Evolutionary conservation across 1,139 yeast genomes (phyloP).

Genomic region (Lodderomyces parapsilosis): DNA sequence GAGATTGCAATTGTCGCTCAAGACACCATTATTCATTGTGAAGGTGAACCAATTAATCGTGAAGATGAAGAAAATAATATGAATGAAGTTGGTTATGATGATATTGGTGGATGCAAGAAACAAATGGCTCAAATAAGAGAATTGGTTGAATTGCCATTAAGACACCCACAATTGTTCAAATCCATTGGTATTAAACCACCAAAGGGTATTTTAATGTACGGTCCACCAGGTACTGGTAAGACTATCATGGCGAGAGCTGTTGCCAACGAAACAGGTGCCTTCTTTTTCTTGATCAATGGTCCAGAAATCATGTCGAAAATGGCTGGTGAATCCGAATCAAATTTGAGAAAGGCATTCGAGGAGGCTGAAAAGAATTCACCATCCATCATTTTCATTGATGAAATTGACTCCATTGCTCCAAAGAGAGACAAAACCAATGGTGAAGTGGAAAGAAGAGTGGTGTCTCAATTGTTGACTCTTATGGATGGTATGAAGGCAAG

Average conservation of each 20-base stretch:
- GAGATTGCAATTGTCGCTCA: conserved; percentile 98
- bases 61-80: conserved; percentile 97
- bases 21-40: conserved; percentile 97
- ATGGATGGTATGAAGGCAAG: conserved; percentile 99
- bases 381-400: conserved; percentile 95
- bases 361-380: conserved; percentile 99
- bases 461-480: conserved; percentile 90
- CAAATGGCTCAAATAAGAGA: conserved; percentile 99
- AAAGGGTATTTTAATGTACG: conserved; percentile 94
- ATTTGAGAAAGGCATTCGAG: conserved; percentile 95
- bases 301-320: conserved; percentile 99
- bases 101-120: conserved; percentile 97
- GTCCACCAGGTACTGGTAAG: conserved; percentile 99
- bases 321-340: conserved; percentile 99
- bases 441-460: conserved; percentile 96
- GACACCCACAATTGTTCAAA: conserved; percentile 96
- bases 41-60: conserved; percentile 98
- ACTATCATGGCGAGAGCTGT: conserved; percentile 99
- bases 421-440: conserved; percentile 99
- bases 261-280: conserved; percentile 98
- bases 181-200: conserved; percentile 98
- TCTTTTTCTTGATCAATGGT: conserved; percentile 95
- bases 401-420: conserved; percentile 98
- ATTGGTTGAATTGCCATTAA: conserved; percentile 91
- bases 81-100: conserved; percentile 97